These are phyloP conservation scores for Alternaria solani DNA, from an alignment of 2,329 filamentous ascomycete genomes.

Conservation along the genomic window DNA sequence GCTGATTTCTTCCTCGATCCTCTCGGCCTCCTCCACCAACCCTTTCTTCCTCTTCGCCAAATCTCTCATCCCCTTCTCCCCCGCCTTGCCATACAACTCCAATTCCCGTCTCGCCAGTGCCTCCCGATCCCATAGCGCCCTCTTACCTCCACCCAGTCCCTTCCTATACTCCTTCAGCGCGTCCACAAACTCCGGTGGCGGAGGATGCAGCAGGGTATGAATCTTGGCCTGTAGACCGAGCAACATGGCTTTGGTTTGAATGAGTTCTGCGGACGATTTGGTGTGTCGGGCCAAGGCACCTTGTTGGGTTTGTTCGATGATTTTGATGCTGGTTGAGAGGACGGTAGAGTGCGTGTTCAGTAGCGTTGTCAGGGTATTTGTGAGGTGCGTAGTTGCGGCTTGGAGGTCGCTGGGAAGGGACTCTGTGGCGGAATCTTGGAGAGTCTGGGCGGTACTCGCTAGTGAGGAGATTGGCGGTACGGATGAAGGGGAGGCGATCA, in stretches of 20 bases:
- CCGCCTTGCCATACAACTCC: conserved; percentile 47
- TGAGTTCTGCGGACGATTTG: conserved; percentile 54
- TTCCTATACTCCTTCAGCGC: conserved; percentile 46
- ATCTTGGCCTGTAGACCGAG: conserved; percentile 53
- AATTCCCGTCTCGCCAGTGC: conserved; percentile 45
- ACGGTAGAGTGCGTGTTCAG: conserved; percentile 50
- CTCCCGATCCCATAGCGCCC: conserved; percentile 42
- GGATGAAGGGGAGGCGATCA: conserved; percentile 37
- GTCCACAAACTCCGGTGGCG: conserved; percentile 34
- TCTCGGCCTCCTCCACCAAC: conserved; percentile 29
- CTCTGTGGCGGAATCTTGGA: conserved; percentile 22
- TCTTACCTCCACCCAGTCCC: conserved; percentile 40
- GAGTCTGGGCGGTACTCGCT: conserved; percentile 10
- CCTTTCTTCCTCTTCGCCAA: conserved; percentile 51
- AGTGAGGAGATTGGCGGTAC: conserved; percentile 23
- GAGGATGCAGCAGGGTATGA: conserved; percentile 37
- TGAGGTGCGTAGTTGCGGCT: conserved; percentile 40
- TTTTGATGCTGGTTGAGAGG: conserved; percentile 51
- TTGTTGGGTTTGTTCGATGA: conserved; percentile 59
- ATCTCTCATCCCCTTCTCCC: conserved; percentile 49
- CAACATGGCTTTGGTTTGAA: conserved; percentile 53
- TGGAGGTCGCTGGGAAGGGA: conserved; percentile 37
- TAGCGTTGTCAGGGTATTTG: conserved; percentile 44
- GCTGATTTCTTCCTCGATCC: conserved; percentile 12
- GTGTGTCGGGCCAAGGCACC: conserved; percentile 54